Evolutionary conservation across 2,329 filamentous ascomycete genomes (phyloP).

Genomic region (Pseudocercospora fuligena): DNA sequence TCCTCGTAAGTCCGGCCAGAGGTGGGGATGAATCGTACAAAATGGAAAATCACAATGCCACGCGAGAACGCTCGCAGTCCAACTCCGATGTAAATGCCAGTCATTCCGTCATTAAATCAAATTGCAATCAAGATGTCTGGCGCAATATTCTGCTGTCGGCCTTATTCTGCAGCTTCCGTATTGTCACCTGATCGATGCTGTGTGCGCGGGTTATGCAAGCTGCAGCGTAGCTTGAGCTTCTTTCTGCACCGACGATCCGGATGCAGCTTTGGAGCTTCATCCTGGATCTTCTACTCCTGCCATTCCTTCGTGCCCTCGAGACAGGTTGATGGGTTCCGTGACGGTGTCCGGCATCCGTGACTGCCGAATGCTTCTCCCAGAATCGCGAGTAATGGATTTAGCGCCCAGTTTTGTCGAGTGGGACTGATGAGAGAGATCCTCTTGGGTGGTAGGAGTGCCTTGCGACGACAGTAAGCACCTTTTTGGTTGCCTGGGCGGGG

Average conservation of each 20-base stretch:
- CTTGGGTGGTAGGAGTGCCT: neutral
- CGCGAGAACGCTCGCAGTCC: slow-evolving; percentile 5
- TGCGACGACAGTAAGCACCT: neutral
- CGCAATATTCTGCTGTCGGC: neutral
- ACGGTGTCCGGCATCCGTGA: neutral
- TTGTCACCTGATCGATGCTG: slow-evolving; percentile 10
- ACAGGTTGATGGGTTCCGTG: neutral
- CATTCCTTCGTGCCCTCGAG: slow-evolving; percentile 11
- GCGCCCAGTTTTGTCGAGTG: neutral
- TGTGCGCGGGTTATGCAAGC: slow-evolving; percentile 11
- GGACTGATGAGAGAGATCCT: neutral
- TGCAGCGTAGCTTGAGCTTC: slow-evolving; percentile 12
- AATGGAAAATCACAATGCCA: neutral
- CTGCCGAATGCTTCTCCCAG: neutral
- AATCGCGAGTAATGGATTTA: neutral
- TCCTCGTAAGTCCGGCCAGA: slow-evolving; percentile 7
- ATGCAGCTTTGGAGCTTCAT: slow-evolving; percentile 5
- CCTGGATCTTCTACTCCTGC: neutral
- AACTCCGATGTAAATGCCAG: neutral
- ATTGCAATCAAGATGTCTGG: neutral
- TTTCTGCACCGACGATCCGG: slow-evolving; percentile 10
- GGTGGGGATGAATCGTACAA: neutral
- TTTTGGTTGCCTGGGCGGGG: neutral
- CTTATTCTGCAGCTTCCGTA: neutral
- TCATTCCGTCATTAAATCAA: neutral